phyloP scores from a whole-genome alignment of 2,329 filamentous ascomycete species.

The Arthroderma sp. region DNA sequence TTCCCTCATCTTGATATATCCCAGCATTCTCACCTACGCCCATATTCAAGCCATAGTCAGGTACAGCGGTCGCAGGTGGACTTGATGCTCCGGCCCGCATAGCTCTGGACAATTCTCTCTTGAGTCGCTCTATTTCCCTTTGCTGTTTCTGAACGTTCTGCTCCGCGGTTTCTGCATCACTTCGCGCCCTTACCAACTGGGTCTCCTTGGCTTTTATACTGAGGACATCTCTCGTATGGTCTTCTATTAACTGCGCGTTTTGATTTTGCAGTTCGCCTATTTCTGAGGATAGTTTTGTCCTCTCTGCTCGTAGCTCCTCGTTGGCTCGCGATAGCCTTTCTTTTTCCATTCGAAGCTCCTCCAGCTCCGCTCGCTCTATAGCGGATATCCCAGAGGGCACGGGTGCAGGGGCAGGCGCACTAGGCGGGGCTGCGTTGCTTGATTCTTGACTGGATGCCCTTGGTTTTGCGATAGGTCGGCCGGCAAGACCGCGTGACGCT shows the following conservation, averaged over 20 bases:
- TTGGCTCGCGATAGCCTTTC: conserved; percentile 61
- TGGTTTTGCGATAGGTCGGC: conserved; percentile 72
- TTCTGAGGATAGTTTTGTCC: conserved; percentile 68
- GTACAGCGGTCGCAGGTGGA: conserved; percentile 24
- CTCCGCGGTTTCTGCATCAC: conserved; percentile 79
- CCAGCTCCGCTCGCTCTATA: conserved; percentile 81
- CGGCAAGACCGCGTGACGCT: conserved; percentile 54
- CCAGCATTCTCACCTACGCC: conserved; percentile 37
- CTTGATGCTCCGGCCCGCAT: conserved; percentile 28
- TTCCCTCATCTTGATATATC: conserved; percentile 26
- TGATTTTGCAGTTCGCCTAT: conserved; percentile 92
- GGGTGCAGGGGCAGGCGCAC: conserved; percentile 39
- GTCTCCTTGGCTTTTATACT: conserved; percentile 98
- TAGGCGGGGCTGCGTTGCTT: conserved; percentile 19
- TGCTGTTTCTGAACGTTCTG: conserved; percentile 71
- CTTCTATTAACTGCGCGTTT: conserved; percentile 91
- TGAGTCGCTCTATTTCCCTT: conserved; percentile 82
- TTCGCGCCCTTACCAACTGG: conserved; percentile 79
- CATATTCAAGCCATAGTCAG: conserved; percentile 44
- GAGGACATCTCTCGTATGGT: conserved; percentile 87
- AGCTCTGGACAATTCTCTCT: conserved; percentile 58
- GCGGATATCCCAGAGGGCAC: conserved; percentile 53
- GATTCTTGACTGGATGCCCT: conserved; percentile 29
- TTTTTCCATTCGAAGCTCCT: conserved; percentile 73
- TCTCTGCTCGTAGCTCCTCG: conserved; percentile 71